Percentiles rank a stretch among this genome's conserved stretches.
phyloP scores from a whole-genome alignment of 148 eudicot species.

The Rhododendron simsii region DNA sequence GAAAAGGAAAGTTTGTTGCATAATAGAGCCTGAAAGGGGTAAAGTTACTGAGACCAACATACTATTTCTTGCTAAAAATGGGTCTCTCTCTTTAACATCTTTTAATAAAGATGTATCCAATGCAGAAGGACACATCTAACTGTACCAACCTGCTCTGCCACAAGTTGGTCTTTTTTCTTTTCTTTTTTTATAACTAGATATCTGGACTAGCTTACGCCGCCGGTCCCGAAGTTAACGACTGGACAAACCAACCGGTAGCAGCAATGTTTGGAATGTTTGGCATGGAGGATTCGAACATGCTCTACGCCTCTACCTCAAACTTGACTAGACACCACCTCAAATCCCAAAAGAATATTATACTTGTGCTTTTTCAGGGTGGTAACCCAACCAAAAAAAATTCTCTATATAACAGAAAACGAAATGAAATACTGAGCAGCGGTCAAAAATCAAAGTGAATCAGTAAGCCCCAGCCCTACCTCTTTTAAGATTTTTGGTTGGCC shows the following conservation, averaged over 20 bases:
- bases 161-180: not conserved
- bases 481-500: not conserved
- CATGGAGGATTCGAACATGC: not conserved
- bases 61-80: not conserved
- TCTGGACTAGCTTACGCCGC: not conserved
- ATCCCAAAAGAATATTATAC: not conserved
- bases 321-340: not conserved
- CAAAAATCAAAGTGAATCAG: slow-evolving; percentile 1
- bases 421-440: not conserved
- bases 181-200: not conserved
- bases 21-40: not conserved
- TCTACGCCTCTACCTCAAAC: not conserved
- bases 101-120: not conserved
- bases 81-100: slow-evolving; percentile 10
- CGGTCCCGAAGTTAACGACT: not conserved
- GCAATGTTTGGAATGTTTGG: not conserved
- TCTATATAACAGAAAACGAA: not conserved
- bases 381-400: not conserved
- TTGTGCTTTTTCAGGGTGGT: not conserved
- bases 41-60: not conserved
- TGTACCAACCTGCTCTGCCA: not conserved
- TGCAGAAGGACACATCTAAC: not conserved
- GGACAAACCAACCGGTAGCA: not conserved
- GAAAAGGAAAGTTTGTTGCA: not conserved
- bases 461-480: not conserved